Base-by-base conservation (phyloP, 257 asterid species). In the Forsythia viridissima region DNA sequence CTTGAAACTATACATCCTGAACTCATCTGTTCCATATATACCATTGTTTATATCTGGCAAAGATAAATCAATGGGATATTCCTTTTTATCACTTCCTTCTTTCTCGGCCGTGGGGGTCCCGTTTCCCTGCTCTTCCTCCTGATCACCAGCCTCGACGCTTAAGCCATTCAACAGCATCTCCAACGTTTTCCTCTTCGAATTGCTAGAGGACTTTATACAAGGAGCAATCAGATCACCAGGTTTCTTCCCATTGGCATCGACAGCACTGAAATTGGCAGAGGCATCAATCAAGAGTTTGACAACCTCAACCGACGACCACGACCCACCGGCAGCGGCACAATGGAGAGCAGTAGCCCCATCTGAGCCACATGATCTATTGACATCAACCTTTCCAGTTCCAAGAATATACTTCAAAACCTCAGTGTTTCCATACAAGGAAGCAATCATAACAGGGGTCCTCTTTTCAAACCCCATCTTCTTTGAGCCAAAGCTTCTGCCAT, bases 301-400 rank as follows among this genome's bases (percentile, higher is more conserved):
- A 38, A 76, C 88, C 83, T 93, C 93, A 0, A 89, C 81, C 0
- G 94, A 85, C 0, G 86, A 70, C 80, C 84, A 86, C 1, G 90
- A 86, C 4, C 94, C 97, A 34, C 97, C 97, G 8, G 96, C 91
- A 0, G 92, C 91, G 4, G 94, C 96, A 75, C 98, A 94, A 80
- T 94, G 98, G 30, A 94, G 97, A 11, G 97, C 87, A 18, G 98
- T 94, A 43, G 90, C 93, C 4, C 96, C 90, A 75, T 94, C 98
- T 0, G 90, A 88, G 59, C 94, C 97, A 61, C 91, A 86, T 1
- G 98, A 90, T 72, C 84, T 77, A 70, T 90, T 94, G 68, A 91
- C 91, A 80, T 94, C 97, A 72, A 87, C 87, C 75, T 84, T 86
- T 0, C 89, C 84, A 40, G 89, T 76, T 24, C 71, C 84, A 67